phyloP scores from a whole-genome alignment of 2,329 filamentous ascomycete genomes.

The Chaetomium sp. region DNA sequence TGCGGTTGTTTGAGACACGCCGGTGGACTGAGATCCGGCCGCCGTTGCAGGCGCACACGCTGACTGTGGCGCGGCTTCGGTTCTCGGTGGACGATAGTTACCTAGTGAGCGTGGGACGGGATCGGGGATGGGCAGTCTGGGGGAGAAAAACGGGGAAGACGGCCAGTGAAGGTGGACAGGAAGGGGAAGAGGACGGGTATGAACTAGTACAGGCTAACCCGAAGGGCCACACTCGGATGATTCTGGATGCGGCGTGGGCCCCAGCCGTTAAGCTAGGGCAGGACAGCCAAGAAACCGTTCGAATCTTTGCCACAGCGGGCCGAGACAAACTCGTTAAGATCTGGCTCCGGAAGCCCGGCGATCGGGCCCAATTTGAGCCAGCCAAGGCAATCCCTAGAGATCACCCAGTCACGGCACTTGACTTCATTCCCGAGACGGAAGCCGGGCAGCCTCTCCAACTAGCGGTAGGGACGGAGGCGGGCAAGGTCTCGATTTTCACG shows the following conservation, averaged over 20 bases:
- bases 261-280: constrained; percentile 35
- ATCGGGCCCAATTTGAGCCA: constrained; percentile 42
- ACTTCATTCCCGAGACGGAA: constrained; percentile 46
- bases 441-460: constrained; percentile 34
- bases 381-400: constrained; percentile 48
- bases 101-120: constrained; percentile 82
- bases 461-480: constrained; percentile 53
- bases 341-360: constrained; percentile 43
- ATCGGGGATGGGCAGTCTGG: constrained; percentile 83
- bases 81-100: constrained; percentile 71
- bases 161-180: constrained; percentile 3
- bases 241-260: constrained; percentile 81
- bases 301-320: constrained; percentile 76
- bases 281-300: constrained; percentile 18
- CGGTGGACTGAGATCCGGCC: constrained; percentile 85
- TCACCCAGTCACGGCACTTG: constrained; percentile 63
- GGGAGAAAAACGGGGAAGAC: constrained; percentile 24
- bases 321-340: constrained; percentile 79
- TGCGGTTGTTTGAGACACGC: constrained; percentile 80
- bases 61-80: constrained; percentile 76
- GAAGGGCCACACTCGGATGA: constrained; percentile 89
- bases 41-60: constrained; percentile 72
- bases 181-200: constrained; percentile 39
- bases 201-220: constrained; percentile 57
- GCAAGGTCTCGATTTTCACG: constrained; percentile 36